Conservation (phyloP, 1,284 basidiomycete genomes). For the Ceratobasidium sp. region DNA sequence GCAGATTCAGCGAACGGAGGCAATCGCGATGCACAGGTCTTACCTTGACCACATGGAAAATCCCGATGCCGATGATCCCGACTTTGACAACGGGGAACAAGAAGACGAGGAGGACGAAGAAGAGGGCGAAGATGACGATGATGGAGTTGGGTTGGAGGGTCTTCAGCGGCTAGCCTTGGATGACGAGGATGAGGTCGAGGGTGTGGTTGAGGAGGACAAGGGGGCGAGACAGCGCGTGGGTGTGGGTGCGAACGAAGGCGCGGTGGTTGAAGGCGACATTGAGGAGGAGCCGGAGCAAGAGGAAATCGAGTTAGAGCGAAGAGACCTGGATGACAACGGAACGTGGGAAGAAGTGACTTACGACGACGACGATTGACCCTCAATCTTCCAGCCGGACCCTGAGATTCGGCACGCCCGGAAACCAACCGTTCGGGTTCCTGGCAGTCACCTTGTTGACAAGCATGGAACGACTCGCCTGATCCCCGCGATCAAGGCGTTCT, state of each 20-base stretch:
- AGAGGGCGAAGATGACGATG: background rate
- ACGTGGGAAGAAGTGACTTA: background rate
- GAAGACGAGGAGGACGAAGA: background rate
- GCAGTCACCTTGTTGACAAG: background rate
- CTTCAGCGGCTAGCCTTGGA: background rate
- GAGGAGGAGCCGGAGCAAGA: background rate
- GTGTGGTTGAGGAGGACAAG: too few species aligned
- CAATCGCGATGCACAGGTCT: slow-evolving; percentile 18
- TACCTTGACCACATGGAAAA: slow-evolving; percentile 10
- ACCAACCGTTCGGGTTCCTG: background rate
- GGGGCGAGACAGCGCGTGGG: too few species aligned
- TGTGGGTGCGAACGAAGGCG: background rate
- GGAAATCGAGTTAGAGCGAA: background rate
- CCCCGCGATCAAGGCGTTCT: background rate
- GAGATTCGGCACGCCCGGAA: background rate
- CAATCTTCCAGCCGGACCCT: background rate
- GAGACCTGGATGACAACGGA: background rate
- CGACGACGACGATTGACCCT: background rate
- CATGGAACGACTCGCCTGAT: background rate
- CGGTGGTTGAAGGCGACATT: background rate
- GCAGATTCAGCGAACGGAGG: slow-evolving; percentile 25
- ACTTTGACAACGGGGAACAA: background rate
- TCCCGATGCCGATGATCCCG: background rate
- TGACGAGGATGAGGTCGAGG: background rate
- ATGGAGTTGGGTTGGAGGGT: background rate